Evolutionary conservation across 257 asterid genomes (phyloP), one percentile per base, ranked within the genome.

Genomic region (Haberlea rhodopensis): DNA sequence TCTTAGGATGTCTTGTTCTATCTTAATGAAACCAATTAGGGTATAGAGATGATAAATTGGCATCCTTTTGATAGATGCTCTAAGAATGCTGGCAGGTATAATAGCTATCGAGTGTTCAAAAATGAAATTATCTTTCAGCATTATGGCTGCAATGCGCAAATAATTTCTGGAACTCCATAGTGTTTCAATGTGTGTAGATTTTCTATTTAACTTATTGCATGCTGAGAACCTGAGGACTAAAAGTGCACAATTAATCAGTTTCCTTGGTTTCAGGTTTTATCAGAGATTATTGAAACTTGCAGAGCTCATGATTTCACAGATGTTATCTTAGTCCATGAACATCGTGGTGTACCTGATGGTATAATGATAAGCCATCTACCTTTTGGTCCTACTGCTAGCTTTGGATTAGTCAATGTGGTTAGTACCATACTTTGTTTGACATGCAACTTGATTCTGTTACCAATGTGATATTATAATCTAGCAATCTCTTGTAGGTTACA

Each of bases 271-370:
- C 85, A 89, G 99, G 97, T 89, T 49, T 84, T 87, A 67, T 77
- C 95, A 7, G 99, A 92, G 81, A 89, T 92, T 62, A 82, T 92
- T 65, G 97, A 92, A 75, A 89, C 95, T 34, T 84, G 95, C 75
- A 72, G 91, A 62, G 72, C 95, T 48, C 97, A 92, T 81, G 99
- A 89, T 67, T 92, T 85, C 67, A 84, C 95, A 0, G 99, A 92
- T 79, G 97, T 89, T 53, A 81, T 92, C 67, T 77, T 90, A 72
- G 95, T 89, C 69, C 97, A 87, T 64, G 97, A 92, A 75, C 90
- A 85, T 73, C 99, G 97, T 52, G 99, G 99, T 32, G 91, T 89
- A 58, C 99, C 99, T 22, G 96, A 87, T 80, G 94, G 95, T 52
- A 58, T 92, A 65, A 81, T 83, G 67, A 82, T 92, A 79, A 85